These are phyloP conservation scores for Phaeomoniella chlamydospora DNA, from an alignment of 2,329 filamentous ascomycete genomes.

Conservation along the genomic window DNA sequence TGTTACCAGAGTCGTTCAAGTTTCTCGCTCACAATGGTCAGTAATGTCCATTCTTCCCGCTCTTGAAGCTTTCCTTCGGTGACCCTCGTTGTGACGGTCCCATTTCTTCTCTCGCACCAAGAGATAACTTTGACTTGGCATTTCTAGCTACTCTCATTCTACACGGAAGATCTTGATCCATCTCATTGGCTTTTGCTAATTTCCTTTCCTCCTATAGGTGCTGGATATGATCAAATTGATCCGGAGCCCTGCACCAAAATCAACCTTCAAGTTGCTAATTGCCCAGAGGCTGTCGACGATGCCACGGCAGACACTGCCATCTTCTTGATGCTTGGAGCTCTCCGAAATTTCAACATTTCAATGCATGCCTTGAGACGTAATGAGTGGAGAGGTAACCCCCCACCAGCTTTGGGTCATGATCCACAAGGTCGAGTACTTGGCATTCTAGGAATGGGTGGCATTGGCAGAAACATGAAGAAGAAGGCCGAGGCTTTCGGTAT, in stretches of 20 bases:
- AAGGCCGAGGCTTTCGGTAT: constrained; percentile 13
- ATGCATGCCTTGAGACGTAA: constrained; percentile 53
- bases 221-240: constrained; percentile 76
- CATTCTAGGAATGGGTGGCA: constrained; percentile 76
- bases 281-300: constrained; percentile 68
- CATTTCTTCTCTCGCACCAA: neutral
- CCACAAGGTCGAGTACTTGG: constrained; percentile 66
- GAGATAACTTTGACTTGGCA: neutral
- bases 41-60: constrained; percentile 5
- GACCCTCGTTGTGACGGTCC: neutral
- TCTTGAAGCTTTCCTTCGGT: neutral
- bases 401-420: constrained; percentile 53
- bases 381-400: constrained; percentile 48
- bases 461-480: constrained; percentile 59
- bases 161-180: neutral
- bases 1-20: constrained; percentile 20
- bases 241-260: constrained; percentile 54
- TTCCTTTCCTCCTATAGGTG: constrained; percentile 32
- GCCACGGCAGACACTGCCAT: constrained; percentile 70
- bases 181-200: constrained; percentile 1
- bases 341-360: constrained; percentile 56
- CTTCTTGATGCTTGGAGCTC: constrained; percentile 66
- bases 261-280: constrained; percentile 60
- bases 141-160: neutral
- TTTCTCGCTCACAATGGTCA: constrained; percentile 25